Conservation (phyloP, 305 asterid species). For the Andrographis paniculata region DNA sequence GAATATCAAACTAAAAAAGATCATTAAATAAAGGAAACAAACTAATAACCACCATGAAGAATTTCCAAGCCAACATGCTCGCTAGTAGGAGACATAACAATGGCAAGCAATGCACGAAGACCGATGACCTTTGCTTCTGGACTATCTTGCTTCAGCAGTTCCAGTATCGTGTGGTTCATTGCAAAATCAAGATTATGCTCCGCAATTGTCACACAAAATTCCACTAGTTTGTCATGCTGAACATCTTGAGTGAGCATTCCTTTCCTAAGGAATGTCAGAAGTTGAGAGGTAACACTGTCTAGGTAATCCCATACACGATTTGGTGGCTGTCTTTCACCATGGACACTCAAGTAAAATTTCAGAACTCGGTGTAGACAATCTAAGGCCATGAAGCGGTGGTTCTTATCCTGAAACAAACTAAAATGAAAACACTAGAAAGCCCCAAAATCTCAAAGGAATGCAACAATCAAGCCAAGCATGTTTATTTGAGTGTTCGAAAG, state of each 20-base stretch:
- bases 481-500: not conserved
- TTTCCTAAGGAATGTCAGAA: constrained; percentile 82
- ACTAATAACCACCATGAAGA: constrained; percentile 66
- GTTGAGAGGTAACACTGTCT: constrained; percentile 98
- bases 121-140: constrained; percentile 99
- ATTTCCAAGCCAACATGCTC: constrained; percentile 95
- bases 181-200: constrained; percentile 99
- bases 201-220: constrained; percentile 94
- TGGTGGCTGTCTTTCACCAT: constrained; percentile 85
- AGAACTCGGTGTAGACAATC: constrained; percentile 95
- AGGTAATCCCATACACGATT: constrained; percentile 98
- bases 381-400: constrained; percentile 97
- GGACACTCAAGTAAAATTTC: constrained; percentile 93
- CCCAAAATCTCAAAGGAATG: not conserved
- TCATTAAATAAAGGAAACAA: constrained; percentile 14
- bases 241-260: constrained; percentile 97
- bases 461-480: not conserved
- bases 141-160: constrained; percentile 93
- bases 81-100: constrained; percentile 94
- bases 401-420: constrained; percentile 83
- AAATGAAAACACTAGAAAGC: constrained; percentile 5
- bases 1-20: constrained; percentile 16
- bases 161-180: constrained; percentile 91
- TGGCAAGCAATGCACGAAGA: constrained; percentile 97
- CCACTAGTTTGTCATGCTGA: constrained; percentile 97